A percentile compares a stretch with the other conserved stretches of the same genome.
These are phyloP conservation scores for Cryphonectria japonica DNA, from an alignment of 2,329 filamentous ascomycete species.

Conservation along the genomic window DNA sequence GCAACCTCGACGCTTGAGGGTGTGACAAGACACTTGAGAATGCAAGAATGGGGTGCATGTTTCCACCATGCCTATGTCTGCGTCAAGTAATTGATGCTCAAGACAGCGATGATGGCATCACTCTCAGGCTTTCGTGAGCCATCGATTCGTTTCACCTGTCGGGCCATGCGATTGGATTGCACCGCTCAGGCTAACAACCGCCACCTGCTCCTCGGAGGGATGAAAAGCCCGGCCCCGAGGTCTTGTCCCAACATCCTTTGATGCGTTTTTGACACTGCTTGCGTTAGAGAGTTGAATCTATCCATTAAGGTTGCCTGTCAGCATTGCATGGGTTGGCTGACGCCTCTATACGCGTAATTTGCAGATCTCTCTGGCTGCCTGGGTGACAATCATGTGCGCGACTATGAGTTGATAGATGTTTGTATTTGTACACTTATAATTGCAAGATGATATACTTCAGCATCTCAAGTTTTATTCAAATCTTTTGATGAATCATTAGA, in stretches of 20 bases:
- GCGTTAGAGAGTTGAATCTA: not conserved
- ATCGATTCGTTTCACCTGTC: conserved; percentile 24
- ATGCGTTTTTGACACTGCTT: not conserved
- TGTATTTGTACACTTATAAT: not conserved
- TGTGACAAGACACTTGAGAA: not conserved
- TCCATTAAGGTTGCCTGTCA: not conserved
- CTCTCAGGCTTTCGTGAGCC: conserved; percentile 12
- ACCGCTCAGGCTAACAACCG: not conserved
- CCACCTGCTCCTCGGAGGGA: conserved; percentile 2
- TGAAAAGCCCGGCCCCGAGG: conserved; percentile 5
- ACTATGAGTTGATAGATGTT: not conserved
- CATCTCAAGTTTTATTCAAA: not conserved
- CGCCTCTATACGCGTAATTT: not conserved
- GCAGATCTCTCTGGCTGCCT: not conserved
- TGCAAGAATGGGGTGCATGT: not conserved
- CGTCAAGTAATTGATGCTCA: not conserved
- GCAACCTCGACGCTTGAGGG: not conserved
- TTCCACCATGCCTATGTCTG: not conserved
- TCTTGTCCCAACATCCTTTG: not conserved
- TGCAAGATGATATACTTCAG: not conserved
- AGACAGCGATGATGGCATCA: conserved; percentile 23
- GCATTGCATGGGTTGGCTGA: not conserved
- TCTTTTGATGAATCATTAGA: not conserved
- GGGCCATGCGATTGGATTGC: conserved; percentile 24
- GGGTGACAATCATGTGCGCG: not conserved